Evolutionary conservation across 805 yeast genomes (phyloP).

Genomic region (Ogataea trehalophila): DNA sequence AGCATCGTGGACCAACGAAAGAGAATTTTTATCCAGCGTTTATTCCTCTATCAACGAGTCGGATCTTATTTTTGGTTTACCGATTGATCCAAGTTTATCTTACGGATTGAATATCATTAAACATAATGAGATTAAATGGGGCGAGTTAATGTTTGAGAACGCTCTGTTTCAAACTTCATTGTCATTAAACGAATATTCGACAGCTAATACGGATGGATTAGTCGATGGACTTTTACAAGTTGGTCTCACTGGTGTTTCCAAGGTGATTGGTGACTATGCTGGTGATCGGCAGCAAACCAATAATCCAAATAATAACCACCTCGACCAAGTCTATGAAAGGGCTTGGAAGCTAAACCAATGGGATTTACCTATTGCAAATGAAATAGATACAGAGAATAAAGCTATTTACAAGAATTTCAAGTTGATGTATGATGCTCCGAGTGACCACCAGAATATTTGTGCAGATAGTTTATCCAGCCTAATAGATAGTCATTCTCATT

Average conservation of each 20-base stretch:
- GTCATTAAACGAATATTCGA: background rate
- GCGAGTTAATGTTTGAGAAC: constrained; percentile 45
- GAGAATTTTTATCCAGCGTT: constrained; percentile 28
- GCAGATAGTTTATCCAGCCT: constrained; percentile 19
- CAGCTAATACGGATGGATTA: constrained; percentile 13
- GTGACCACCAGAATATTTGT: constrained; percentile 13
- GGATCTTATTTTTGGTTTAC: constrained; percentile 64
- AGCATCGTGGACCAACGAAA: constrained; percentile 13
- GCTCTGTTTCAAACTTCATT: constrained; percentile 49
- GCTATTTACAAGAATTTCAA: constrained; percentile 51
- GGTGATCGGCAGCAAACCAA: constrained; percentile 1
- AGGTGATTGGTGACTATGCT: constrained; percentile 26
- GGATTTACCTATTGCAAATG: constrained; percentile 55
- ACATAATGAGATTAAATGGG: constrained; percentile 21
- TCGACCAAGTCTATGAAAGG: constrained; percentile 46
- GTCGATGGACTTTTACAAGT: constrained; percentile 38
- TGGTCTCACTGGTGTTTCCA: constrained; percentile 58
- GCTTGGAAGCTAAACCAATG: constrained; percentile 75
- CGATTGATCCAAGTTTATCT: constrained; percentile 48
- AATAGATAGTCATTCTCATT: constrained; percentile 4
- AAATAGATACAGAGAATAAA: constrained; percentile 36
- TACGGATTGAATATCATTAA: constrained; percentile 44
- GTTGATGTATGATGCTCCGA: constrained; percentile 35
- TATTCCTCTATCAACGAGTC: constrained; percentile 54
- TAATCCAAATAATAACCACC: background rate